Evolutionary conservation across 495 filamentous ascomycete genomes (phyloP), one percentile per base, ranked within the genome.

Genomic region (Lepraria neglecta): DNA sequence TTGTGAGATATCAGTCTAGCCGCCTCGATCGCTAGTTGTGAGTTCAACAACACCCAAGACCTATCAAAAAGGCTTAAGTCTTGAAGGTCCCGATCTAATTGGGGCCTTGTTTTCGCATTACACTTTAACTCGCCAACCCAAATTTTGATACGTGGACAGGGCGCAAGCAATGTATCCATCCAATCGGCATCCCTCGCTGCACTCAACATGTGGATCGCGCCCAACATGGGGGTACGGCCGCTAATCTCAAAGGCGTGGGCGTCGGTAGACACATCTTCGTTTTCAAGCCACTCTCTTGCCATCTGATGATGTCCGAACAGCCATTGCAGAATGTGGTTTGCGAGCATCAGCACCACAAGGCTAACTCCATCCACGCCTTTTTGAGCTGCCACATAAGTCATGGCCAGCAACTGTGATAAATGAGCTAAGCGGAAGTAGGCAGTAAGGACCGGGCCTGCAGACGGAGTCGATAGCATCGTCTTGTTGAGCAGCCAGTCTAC

Each of bases 361-460:
- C 54, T 30, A 27, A 68, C 28, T 1, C 66, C 66, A 57, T 68
- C 66, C 15, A 38, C 42, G 12, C 66, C 66, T 58, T 68, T 68
- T 35, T 68, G 63, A 10, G 63, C 66, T 0, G 66, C 64, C 31
- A 68, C 65, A 52, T 60, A 68, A 3, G 66, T 68, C 66, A 68
- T 68, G 6, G 66, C 58, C 38, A 66, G 38, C 12, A 68, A 19
- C 21, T 66, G 64, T 7, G 60, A 3, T 17, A 56, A 12, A 33
- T 68, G 66, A 9, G 63, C 66, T 0, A 60, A n/a, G 15, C 52
- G 38, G 45, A 67, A 64, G 11, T 52, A 61, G 0, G 27, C 6
- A 9, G 19, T 47, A 2, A 21, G 40, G 27, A 62, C 1, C n/a
- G 33, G 5, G 12, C 15, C 27, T 27, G 40, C 46, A 5, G 56